Base-by-base conservation (phyloP, 2,329 filamentous ascomycete species). In the Xylariaceae sp. region DNA sequence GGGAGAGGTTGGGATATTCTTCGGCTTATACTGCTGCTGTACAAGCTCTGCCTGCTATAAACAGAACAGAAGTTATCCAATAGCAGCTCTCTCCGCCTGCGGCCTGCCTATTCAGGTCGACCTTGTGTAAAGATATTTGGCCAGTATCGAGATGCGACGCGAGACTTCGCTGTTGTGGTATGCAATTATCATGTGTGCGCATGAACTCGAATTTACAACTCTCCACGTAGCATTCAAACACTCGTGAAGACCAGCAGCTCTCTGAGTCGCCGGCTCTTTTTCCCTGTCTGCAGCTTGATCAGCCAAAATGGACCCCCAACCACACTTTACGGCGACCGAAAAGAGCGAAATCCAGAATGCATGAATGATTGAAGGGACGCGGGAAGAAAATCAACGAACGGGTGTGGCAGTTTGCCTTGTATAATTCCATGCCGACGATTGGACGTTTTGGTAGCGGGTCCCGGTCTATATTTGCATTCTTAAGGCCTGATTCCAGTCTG, bases 401-500 rank as follows among this genome's bases (percentile, higher is more conserved):
- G 31, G 39, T 41, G 44, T 45, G 44, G 48, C 34, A 58, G 49
- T 29, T 49, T 34, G 26, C 47, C 56, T 45, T 55, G 56, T 34
- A 7, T 11, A 2, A 4, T 29, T 14, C 53, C 6, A 16, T 12
- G 36, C 33, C 29, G 37, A 24, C 41, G 21, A 56, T 61, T 61
- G 55, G 58, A 28, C 26, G 11, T 49, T 23, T 50, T 16, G 29
- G 16, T 26, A 33, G 39, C 16, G 39, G 37, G 39, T 26, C 52
- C 58, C 12, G 28, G 51, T 52, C 62, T 65, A 65, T 66, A 61
- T 57, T 63, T 58, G 64, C 58, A 46, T 29, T 21, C 19, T 45
- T 57, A 58, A 37, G 9, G 1, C 28, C 36, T 21, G 24, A 16
- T 37, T 12, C 24, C 11, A 5, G 7, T 23, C 37, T 55, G 36